Percentiles rank a stretch among this genome's conserved stretches.
Conservation (phyloP, 2,329 filamentous ascomycete species). For the Penicillium sp. region DNA sequence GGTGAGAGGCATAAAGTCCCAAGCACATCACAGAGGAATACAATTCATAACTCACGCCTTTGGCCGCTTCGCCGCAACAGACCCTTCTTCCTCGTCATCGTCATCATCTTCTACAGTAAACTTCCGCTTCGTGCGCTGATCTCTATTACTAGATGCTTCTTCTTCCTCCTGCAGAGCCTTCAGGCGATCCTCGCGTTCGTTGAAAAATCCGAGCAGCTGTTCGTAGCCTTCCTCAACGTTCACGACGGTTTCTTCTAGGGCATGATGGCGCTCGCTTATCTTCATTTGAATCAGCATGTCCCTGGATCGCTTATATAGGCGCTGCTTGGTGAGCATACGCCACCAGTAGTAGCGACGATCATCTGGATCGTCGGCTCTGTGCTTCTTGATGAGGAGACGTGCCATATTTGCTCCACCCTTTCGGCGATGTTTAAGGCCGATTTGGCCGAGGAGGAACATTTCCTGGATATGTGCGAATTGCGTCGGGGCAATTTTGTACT, state of each 20-base stretch:
- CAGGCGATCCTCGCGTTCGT: constrained; percentile 35
- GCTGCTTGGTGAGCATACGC: constrained; percentile 66
- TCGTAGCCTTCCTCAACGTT: constrained; percentile 65
- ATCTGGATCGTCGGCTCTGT: constrained; percentile 54
- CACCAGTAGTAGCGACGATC: constrained; percentile 69
- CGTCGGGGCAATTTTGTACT: constrained; percentile 63
- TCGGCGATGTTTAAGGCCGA: constrained; percentile 55
- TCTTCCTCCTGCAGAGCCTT: constrained; percentile 33
- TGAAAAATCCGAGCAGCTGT: constrained; percentile 54
- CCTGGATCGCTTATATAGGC: constrained; percentile 64
- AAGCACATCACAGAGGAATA: neutral
- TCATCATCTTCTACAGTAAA: constrained; percentile 38
- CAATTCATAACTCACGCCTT: constrained; percentile 30
- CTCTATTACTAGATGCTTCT: constrained; percentile 23
- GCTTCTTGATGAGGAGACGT: constrained; percentile 54
- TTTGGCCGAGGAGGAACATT: constrained; percentile 64
- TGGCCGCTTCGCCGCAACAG: constrained; percentile 34
- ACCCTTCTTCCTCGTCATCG: constrained; percentile 27
- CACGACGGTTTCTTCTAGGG: constrained; percentile 63
- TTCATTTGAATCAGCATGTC: constrained; percentile 66
- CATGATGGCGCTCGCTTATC: constrained; percentile 60
- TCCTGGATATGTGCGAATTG: constrained; percentile 68
- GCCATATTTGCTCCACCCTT: constrained; percentile 56
- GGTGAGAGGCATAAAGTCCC: neutral
- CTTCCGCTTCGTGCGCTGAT: constrained; percentile 37